A percentile compares a stretch with the other conserved stretches of the same genome.
phyloP scores from a whole-genome alignment of 2,329 filamentous ascomycete species.

The Emericellopsis cladophorae region DNA sequence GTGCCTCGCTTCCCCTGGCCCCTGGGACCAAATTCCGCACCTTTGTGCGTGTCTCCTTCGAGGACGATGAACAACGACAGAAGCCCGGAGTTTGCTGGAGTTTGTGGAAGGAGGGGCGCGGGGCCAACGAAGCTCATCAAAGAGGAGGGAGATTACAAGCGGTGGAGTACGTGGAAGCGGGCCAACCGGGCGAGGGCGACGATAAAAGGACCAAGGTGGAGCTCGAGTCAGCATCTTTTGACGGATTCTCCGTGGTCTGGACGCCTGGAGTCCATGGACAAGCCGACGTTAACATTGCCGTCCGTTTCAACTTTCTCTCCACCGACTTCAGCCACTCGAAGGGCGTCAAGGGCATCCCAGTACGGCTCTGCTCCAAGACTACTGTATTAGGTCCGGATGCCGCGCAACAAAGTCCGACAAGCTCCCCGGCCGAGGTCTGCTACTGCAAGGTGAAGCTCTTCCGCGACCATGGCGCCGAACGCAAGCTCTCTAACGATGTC shows the following conservation, averaged over 20 bases:
- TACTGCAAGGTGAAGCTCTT: slow-evolving; percentile 97
- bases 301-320: slow-evolving; percentile 96
- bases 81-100: slow-evolving; percentile 76
- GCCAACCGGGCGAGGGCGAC: slow-evolving; percentile 45
- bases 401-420: slow-evolving; percentile 25
- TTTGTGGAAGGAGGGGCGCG: slow-evolving; percentile 90
- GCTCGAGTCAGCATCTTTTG: slow-evolving; percentile 70
- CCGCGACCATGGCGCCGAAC: slow-evolving; percentile 87
- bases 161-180: slow-evolving; percentile 76
- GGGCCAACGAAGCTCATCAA: slow-evolving; percentile 91
- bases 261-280: slow-evolving; percentile 55
- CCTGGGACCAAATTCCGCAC: slow-evolving; percentile 69
- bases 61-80: slow-evolving; percentile 84
- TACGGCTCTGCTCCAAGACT: slow-evolving; percentile 86
- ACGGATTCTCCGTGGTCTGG: slow-evolving; percentile 89
- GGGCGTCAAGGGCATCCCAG: slow-evolving; percentile 93
- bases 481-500: slow-evolving; percentile 88
- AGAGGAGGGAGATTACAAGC: slow-evolving; percentile 85
- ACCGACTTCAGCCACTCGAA: slow-evolving; percentile 99
- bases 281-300: slow-evolving; percentile 72
- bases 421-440: slow-evolving; percentile 56
- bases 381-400: not conserved
- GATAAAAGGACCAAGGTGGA: slow-evolving; percentile 57
- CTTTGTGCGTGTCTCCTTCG: slow-evolving; percentile 89
- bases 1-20: slow-evolving; percentile 42